These are phyloP conservation scores for Aschersonia sp. DNA, from an alignment of 2,329 filamentous ascomycete genomes.

Conservation along the genomic window DNA sequence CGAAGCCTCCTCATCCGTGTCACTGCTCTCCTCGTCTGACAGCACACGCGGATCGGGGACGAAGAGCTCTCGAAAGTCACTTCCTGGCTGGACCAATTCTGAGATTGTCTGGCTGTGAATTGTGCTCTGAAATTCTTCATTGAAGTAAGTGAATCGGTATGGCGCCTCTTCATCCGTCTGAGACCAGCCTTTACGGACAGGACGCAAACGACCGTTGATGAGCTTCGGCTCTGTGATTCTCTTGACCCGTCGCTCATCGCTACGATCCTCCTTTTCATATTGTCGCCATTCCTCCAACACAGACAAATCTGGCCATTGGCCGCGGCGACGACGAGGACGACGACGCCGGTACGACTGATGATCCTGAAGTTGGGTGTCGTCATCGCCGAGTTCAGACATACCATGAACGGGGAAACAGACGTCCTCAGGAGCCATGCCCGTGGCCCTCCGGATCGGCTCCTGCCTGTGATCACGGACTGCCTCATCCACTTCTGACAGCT, in stretches of 20 bases:
- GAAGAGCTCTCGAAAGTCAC: conserved; percentile 77
- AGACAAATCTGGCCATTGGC: conserved; percentile 75
- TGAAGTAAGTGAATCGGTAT: conserved; percentile 97
- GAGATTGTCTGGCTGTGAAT: conserved; percentile 94
- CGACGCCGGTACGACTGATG: conserved; percentile 17
- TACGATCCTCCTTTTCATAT: conserved; percentile 73
- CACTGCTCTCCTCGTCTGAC: conserved; percentile 58
- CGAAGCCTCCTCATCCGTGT: conserved; percentile 28
- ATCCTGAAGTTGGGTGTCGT: conserved; percentile 44
- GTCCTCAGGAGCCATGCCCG: conserved; percentile 62
- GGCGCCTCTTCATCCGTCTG: conserved; percentile 78
- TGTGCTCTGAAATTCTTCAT: conserved; percentile 89
- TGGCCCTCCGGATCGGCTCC: conserved; percentile 28
- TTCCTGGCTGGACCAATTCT: conserved; percentile 74
- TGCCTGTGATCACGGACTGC: conserved; percentile 13
- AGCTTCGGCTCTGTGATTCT: conserved; percentile 89
- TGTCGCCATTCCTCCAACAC: conserved; percentile 81
- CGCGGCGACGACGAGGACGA: conserved; percentile 40
- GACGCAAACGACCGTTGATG: conserved; percentile 76
- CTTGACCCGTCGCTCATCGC: conserved; percentile 70
- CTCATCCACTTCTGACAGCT: conserved; percentile 14
- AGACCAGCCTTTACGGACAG: conserved; percentile 70
- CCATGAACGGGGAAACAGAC: conserved; percentile 73
- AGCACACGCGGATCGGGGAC: conserved; percentile 71
- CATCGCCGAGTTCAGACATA: conserved; percentile 68